Evolutionary conservation across 1,284 basidiomycete genomes (phyloP), one percentile per base, ranked within the genome.

Genomic region (Pascua sp.): DNA sequence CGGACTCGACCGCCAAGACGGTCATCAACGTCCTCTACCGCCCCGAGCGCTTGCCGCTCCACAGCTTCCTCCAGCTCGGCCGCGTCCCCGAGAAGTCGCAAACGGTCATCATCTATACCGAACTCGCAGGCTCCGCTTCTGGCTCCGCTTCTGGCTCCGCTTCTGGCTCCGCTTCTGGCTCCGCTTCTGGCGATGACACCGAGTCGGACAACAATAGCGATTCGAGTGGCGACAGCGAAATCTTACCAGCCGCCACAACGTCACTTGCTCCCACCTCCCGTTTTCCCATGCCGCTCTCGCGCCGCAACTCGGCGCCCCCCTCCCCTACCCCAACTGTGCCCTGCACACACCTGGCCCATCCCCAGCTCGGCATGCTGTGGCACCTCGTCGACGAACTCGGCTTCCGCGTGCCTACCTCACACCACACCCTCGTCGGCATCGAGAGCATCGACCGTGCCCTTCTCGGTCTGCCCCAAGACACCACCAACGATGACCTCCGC

Each of bases 321-420:
- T 15, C 18, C n/a, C 40, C 13, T 40, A 40, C 11, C 38, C 17
- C 18, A 50, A 50, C 49, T 50, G 24, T 32, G 3, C 24, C 24
- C 3, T 32, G 24, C 24, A 32, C 49, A 12, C 49, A 18, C 9
- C 40, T 32, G 1, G 37, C 49, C n/a, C 45, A 48, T 1, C 55
- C 55, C 2, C 49, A 40, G 4, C 50, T 51, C 40, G 55, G 55
- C n/a, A 51, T 56, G 41, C 50, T 56, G 12, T 47, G 16, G 10
- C 55, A 51, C 15, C 46, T 56, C 17, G 45, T 56, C 15, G 49
- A 50, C 41, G 49, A 56, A 38, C 55, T 56, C 11, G 55, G 37
- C 7, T 9, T 52, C 40, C 42, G 45, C 46, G 40, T 38, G 13
- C 5, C 32, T 4, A 4, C 18, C 24, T 24, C 24, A 11, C 15